Evolutionary conservation across 345 rosid species (phyloP), one percentile per base, ranked within the genome.

Genomic region (Dovyalis caffra): DNA sequence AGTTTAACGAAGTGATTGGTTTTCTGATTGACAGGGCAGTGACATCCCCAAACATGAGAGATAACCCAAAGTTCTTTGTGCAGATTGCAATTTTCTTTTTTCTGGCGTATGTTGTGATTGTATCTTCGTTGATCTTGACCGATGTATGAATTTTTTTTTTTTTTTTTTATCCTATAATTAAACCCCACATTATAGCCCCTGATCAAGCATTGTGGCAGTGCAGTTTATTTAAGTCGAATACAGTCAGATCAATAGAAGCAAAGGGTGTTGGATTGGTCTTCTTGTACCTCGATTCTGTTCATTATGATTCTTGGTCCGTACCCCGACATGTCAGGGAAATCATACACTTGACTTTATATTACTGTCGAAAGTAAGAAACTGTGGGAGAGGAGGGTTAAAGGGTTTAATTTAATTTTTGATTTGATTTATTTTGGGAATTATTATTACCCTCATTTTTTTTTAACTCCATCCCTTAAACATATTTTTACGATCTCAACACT

Each of bases 41-140:
- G 69, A 88, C 99, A 38, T 93, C 98, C 23, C 99, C 99, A 43
- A 96, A 96, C 90, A 89, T 96, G 98, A 89, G 98, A 81, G 99
- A 93, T 83, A 96, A 93, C 81, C 99, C 98, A 34, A 92, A 91
- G 84, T 85, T 93, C 72, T 86, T 91, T 71, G 78, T 92, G 72
- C 99, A 96, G 78, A 88, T 93, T 77, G 98, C 92, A 66, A 74
- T 93, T 68, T 96, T 93, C 88, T 76, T 92, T 81, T 93, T 93
- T 72, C 88, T 96, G 73, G 99, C 97, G 1, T 96, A 91, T 77
- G 95, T 90, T 75, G 95, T 96, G 79, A 96, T 96, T 82, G 89
- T 92, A 79, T 93, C 99, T 64, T 96, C 98, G 0, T 81, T 93
- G 83, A 88, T 96, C 89, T 90, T 96, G 85, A 93, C 97, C 15